A percentile compares a stretch with the other conserved stretches of the same genome.
These are phyloP conservation scores for Chondrostereum purpureum DNA, from an alignment of 1,284 basidiomycete species.

Conservation along the genomic window DNA sequence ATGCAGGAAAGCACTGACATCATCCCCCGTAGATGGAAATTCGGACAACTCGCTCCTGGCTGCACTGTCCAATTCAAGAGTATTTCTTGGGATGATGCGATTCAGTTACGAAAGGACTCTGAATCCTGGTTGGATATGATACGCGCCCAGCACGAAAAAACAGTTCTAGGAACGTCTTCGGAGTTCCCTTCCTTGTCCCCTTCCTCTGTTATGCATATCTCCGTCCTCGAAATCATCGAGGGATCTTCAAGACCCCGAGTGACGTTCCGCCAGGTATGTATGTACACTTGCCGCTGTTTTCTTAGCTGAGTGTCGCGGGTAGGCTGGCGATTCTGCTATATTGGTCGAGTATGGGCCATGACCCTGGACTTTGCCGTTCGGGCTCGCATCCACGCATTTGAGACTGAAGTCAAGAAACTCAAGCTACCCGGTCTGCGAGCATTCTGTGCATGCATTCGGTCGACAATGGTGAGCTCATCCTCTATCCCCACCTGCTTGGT, in stretches of 20 bases:
- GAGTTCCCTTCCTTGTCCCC: no score
- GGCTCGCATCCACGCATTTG: slow-evolving; percentile 51
- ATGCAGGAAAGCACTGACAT: no score
- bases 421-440: slow-evolving; percentile 32
- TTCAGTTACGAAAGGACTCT: slow-evolving; percentile 19
- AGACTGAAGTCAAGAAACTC: slow-evolving; percentile 30
- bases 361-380: slow-evolving; percentile 42
- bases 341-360: slow-evolving; percentile 55
- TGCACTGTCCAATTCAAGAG: slow-evolving; percentile 42
- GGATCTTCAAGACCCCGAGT: no score
- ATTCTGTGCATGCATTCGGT: slow-evolving; percentile 53
- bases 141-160: slow-evolving; percentile 21
- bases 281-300: neutral
- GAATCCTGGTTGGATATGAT: slow-evolving; percentile 22
- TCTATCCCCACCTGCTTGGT: slow-evolving; percentile 1
- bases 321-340: slow-evolving; percentile 54
- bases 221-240: neutral
- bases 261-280: slow-evolving; percentile 40
- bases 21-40: slow-evolving; percentile 42
- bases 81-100: slow-evolving; percentile 36
- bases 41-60: slow-evolving; percentile 55
- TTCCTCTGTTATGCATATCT: neutral
- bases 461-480: slow-evolving; percentile 38
- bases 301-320: slow-evolving; percentile 4
- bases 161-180: slow-evolving; percentile 23